Conservation (phyloP, 164 flowering plant genomes). For the Chimonanthus salicifolius region DNA sequence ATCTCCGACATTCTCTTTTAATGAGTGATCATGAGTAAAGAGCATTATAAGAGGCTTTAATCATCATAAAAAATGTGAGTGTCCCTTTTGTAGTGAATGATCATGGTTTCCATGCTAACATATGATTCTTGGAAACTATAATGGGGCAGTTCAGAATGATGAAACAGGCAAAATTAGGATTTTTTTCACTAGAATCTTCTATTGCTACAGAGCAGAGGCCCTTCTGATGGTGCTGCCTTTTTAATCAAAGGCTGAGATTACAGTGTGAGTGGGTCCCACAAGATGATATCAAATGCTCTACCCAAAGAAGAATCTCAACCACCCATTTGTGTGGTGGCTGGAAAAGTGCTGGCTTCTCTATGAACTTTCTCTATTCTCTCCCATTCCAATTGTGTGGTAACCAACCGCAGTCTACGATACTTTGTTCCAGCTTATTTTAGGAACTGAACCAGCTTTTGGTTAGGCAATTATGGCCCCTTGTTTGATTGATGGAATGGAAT, state of each 20-base stretch:
- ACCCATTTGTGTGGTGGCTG: not conserved
- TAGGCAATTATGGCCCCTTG: too few relatives aligned
- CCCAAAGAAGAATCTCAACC: not conserved
- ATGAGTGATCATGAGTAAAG: not conserved
- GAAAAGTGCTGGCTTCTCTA: not conserved
- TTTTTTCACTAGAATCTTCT: not conserved
- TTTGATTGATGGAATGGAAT: too few relatives aligned
- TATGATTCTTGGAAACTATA: not conserved
- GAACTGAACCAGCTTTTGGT: too few relatives aligned
- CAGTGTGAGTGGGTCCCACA: not conserved
- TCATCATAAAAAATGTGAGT: not conserved
- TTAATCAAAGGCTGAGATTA: not conserved
- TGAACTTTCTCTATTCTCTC: too few relatives aligned
- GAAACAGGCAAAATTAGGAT: not conserved
- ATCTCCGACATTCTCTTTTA: not conserved
- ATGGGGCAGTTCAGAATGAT: not conserved
- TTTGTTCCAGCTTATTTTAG: too few relatives aligned
- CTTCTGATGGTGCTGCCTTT: not conserved
- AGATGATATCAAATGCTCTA: not conserved
- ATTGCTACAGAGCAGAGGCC: not conserved
- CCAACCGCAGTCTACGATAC: too few relatives aligned
- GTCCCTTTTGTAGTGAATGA: not conserved
- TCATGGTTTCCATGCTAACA: not conserved
- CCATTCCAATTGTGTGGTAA: too few relatives aligned
- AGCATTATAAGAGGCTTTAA: conserved; percentile 1